Conservation (phyloP, 192 early-diverging fungal genomes). For the Coemansia nantahalensis region DNA sequence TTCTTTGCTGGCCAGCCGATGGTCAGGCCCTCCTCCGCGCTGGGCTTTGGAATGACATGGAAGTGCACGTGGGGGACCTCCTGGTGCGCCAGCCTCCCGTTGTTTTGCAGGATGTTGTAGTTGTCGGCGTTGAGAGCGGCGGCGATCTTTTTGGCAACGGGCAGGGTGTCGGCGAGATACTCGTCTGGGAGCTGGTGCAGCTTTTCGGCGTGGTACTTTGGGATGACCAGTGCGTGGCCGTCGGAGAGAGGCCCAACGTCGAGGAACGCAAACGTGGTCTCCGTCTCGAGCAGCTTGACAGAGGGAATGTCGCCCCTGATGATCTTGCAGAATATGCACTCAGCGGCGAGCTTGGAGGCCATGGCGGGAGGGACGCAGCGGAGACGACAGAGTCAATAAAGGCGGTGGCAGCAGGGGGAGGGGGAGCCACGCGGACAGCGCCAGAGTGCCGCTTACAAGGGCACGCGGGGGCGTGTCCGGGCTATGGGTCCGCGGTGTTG, state of each 20-base stretch:
- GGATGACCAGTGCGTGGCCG: constrained; percentile 63
- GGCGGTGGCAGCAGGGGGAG: no score
- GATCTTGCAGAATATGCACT: constrained; percentile 94
- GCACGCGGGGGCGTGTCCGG: no score
- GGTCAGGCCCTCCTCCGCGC: constrained; percentile 62
- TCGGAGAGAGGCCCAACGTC: constrained; percentile 76
- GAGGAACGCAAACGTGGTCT: constrained; percentile 74
- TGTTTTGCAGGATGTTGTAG: constrained; percentile 95
- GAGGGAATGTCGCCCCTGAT: constrained; percentile 81
- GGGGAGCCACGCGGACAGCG: no score
- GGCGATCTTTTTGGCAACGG: constrained; percentile 87
- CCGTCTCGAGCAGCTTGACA: constrained; percentile 79
- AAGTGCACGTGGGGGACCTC: constrained; percentile 93
- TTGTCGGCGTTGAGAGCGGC: constrained; percentile 65
- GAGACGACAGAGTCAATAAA: no score
- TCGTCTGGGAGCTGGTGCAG: constrained; percentile 88
- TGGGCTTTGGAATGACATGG: constrained; percentile 77
- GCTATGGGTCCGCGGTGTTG: no score
- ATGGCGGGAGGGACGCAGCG: no score
- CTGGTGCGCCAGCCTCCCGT: constrained; percentile 73
- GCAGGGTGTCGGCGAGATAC: constrained; percentile 76
- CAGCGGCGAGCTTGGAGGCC: constrained; percentile 38
- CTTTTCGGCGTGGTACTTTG: constrained; percentile 74
- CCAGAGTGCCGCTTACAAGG: no score
- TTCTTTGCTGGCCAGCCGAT: constrained; percentile 66